Evolutionary conservation across 306 rosid genomes (phyloP).

Genomic region (Begonia peltatifolia): DNA sequence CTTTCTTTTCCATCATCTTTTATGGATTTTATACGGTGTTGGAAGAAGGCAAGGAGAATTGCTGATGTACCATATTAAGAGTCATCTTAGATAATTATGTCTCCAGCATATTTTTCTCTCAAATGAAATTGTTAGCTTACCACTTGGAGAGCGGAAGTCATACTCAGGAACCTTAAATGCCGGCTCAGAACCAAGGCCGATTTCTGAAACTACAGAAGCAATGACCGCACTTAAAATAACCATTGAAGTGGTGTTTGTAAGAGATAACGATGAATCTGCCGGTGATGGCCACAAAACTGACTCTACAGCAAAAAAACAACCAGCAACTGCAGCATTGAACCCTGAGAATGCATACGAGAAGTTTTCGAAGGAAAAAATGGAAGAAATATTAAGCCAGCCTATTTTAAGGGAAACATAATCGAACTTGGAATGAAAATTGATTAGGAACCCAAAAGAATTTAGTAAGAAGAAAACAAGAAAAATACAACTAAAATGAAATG

Average conservation of each 20-base stretch:
- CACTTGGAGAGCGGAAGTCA: conserved; percentile 80
- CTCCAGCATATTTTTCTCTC: no score
- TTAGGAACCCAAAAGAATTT: no score
- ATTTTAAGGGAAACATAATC: neutral
- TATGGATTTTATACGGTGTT: no score
- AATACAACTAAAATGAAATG: no score
- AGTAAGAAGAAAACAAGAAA: no score
- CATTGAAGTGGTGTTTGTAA: conserved; percentile 75
- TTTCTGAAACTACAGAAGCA: conserved; percentile 74
- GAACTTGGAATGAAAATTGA: neutral
- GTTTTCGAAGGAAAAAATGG: neutral
- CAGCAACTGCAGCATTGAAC: conserved; percentile 93
- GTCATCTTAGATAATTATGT: no score
- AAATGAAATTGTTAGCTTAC: conserved; percentile 22
- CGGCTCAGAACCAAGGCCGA: conserved; percentile 82
- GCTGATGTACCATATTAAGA: no score
- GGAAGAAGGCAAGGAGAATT: no score
- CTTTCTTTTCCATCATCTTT: no score
- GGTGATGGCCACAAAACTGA: conserved; percentile 86
- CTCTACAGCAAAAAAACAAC: conserved; percentile 83
- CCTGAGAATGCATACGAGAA: conserved; percentile 27
- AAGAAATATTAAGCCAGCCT: neutral
- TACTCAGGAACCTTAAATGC: conserved; percentile 74
- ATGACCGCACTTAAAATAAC: conserved; percentile 87
- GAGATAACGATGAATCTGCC: conserved; percentile 42